A percentile compares a stretch with the other conserved stretches of the same genome.
phyloP scores from a whole-genome alignment of 345 rosid genomes.

The Trapa incisa region DNA sequence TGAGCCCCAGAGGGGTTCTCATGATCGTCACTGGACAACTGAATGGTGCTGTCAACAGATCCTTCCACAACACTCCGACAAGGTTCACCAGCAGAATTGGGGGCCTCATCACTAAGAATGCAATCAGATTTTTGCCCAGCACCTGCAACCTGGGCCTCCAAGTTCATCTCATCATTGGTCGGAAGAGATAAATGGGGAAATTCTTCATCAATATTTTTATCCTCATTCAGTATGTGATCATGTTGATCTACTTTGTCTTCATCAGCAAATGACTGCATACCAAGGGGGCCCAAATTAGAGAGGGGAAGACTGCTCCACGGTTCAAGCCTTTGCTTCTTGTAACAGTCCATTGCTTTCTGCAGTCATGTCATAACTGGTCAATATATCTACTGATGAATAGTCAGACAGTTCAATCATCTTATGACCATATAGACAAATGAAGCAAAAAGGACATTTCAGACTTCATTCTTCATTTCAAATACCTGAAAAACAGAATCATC shows the following conservation, averaged over 20 bases:
- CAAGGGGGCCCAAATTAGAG: constrained; percentile 14
- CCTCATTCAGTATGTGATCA: constrained; percentile 6
- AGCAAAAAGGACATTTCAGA: background rate
- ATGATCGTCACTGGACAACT: constrained; percentile 1
- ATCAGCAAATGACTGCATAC: constrained; percentile 19
- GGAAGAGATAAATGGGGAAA: background rate
- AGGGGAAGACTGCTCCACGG: constrained; percentile 21
- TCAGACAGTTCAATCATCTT: background rate
- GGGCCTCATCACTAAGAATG: background rate
- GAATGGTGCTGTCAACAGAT: background rate
- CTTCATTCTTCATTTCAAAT: constrained; percentile 7
- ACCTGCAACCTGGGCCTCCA: background rate
- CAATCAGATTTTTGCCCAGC: background rate
- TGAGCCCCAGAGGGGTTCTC: constrained; percentile 6
- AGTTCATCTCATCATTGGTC: background rate
- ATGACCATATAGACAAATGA: background rate
- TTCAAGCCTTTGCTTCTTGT: constrained; percentile 58
- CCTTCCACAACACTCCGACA: background rate
- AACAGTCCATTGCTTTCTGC: constrained; percentile 75
- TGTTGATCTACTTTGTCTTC: constrained; percentile 10
- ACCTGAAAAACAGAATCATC: constrained; percentile 66
- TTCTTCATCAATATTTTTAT: background rate
- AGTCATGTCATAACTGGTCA: background rate
- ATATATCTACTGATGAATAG: background rate
- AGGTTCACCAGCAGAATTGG: background rate